Percentiles rank a stretch among this genome's conserved stretches.
Evolutionary conservation across 345 rosid species (phyloP).

Genomic region (Citrus medica): DNA sequence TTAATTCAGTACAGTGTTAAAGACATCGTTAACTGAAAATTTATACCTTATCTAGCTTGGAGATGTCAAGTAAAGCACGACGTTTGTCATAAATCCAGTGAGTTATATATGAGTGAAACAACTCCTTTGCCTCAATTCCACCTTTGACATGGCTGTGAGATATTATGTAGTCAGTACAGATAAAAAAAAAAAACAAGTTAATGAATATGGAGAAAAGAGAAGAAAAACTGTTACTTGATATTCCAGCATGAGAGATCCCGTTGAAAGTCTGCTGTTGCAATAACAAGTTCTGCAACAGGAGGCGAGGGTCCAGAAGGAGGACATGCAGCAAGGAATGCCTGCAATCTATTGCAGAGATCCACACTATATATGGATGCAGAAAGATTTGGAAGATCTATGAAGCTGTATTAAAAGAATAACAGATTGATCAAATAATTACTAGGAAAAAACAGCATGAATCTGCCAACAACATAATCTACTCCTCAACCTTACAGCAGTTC

Average conservation of each 20-base stretch:
- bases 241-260: slow-evolving; percentile 80
- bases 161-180: slow-evolving; percentile 13
- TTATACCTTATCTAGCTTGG: slow-evolving; percentile 85
- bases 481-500: background rate
- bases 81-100: slow-evolving; percentile 86
- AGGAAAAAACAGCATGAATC: background rate
- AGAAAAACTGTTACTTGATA: slow-evolving; percentile 41
- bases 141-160: slow-evolving; percentile 78
- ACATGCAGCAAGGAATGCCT: slow-evolving; percentile 72
- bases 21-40: slow-evolving; percentile 8
- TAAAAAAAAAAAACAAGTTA: background rate
- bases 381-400: slow-evolving; percentile 83
- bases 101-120: slow-evolving; percentile 76
- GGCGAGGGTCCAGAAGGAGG: slow-evolving; percentile 90
- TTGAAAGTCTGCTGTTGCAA: slow-evolving; percentile 92
- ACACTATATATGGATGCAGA: slow-evolving; percentile 80
- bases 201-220: background rate
- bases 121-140: slow-evolving; percentile 84
- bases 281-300: slow-evolving; percentile 80
- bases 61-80: slow-evolving; percentile 62
- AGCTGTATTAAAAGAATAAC: slow-evolving; percentile 54
- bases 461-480: background rate
- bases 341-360: slow-evolving; percentile 81
- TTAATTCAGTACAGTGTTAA: background rate
- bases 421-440: slow-evolving; percentile 6